Percentiles rank a stretch among this genome's conserved stretches.
These are phyloP conservation scores for Aspergillus transmontanensis DNA, from an alignment of 2,329 filamentous ascomycete species.

Conservation along the genomic window DNA sequence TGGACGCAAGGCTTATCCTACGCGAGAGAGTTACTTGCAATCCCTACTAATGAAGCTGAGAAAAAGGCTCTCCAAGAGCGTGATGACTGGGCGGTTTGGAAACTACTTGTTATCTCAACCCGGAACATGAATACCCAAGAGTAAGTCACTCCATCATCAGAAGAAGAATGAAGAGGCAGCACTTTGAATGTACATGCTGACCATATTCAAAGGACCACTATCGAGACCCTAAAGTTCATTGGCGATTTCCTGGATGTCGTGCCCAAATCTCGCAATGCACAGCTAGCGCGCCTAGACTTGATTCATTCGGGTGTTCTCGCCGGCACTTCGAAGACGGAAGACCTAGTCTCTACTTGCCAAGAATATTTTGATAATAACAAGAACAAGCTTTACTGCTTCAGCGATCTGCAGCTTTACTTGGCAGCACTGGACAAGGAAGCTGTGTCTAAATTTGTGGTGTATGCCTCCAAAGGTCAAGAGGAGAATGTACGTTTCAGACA, in stretches of 20 bases:
- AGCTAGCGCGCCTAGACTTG: slow-evolving; percentile 40
- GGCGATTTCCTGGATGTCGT: slow-evolving; percentile 34
- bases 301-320: slow-evolving; percentile 28
- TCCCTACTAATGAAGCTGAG: slow-evolving; percentile 34
- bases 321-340: slow-evolving; percentile 28
- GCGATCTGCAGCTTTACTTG: slow-evolving; percentile 44
- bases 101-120: slow-evolving; percentile 40
- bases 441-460: slow-evolving; percentile 30
- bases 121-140: slow-evolving; percentile 33
- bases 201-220: slow-evolving; percentile 28
- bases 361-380: slow-evolving; percentile 45
- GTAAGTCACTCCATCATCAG: slow-evolving; percentile 29
- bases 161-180: not conserved
- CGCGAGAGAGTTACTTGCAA: slow-evolving; percentile 39
- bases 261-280: slow-evolving; percentile 47
- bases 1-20: slow-evolving; percentile 44
- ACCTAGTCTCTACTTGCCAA: slow-evolving; percentile 41
- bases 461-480: slow-evolving; percentile 24
- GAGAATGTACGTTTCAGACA: slow-evolving; percentile 15
- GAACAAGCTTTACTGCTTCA: slow-evolving; percentile 49
- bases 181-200: slow-evolving; percentile 11
- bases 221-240: slow-evolving; percentile 37
- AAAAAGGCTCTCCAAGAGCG: slow-evolving; percentile 37
- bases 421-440: slow-evolving; percentile 30
- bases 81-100: slow-evolving; percentile 52